Percentiles rank a stretch among this genome's conserved stretches.
Evolutionary conservation across 345 rosid genomes (phyloP).

Genomic region (Moricandia arvensis): DNA sequence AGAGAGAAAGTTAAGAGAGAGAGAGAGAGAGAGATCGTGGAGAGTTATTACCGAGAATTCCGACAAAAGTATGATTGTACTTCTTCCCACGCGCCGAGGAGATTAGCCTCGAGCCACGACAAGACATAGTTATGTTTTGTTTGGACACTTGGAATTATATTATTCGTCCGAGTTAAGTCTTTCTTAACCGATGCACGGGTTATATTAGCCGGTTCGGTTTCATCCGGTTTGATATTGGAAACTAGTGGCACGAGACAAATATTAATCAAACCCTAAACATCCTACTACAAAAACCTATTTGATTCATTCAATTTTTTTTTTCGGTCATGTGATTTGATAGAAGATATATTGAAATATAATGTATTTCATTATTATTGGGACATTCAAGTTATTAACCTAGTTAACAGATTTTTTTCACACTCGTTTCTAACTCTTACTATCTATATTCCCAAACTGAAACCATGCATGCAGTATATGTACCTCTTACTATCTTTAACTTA

Average conservation of each 20-base stretch:
- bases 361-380: neutral
- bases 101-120: constrained; percentile 36
- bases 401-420: neutral
- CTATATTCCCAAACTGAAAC: neutral
- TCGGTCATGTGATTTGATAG: neutral
- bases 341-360: neutral
- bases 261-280: neutral
- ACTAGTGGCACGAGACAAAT: neutral
- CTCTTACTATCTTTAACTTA: too few relatives aligned
- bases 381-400: neutral
- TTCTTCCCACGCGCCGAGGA: constrained; percentile 34
- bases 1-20: neutral
- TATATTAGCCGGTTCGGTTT: neutral
- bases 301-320: neutral
- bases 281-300: neutral
- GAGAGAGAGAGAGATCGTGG: constrained; percentile 30
- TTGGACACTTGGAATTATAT: neutral
- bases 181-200: neutral
- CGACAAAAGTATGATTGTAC: constrained; percentile 9
- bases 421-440: neutral
- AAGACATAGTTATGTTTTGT: neutral
- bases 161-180: neutral
- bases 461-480: neutral
- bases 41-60: constrained; percentile 32
- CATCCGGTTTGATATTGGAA: neutral